These are phyloP conservation scores for Streptanthus diversifolius DNA, from an alignment of 345 rosid species.

Conservation along the genomic window DNA sequence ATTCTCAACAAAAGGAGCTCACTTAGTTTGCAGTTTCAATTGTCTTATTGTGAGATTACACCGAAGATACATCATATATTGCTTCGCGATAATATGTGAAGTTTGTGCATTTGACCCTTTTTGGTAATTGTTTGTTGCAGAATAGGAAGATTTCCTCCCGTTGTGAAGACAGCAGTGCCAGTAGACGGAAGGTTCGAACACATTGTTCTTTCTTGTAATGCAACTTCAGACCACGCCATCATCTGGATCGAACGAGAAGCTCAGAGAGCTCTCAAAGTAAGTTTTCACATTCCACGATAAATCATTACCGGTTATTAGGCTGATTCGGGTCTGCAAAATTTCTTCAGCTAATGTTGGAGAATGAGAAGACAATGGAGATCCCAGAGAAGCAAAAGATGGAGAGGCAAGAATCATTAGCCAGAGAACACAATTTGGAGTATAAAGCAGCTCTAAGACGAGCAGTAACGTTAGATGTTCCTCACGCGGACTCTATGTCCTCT, in stretches of 20 bases:
- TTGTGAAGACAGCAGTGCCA: slow-evolving; percentile 91
- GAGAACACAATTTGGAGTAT: slow-evolving; percentile 69
- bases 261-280: slow-evolving; percentile 68
- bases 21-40: neutral
- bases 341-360: slow-evolving; percentile 69
- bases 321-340: neutral
- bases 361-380: slow-evolving; percentile 57
- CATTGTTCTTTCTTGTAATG: slow-evolving; percentile 89
- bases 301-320: neutral
- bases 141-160: slow-evolving; percentile 80
- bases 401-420: slow-evolving; percentile 65
- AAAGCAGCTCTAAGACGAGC: slow-evolving; percentile 85
- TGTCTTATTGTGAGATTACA: neutral
- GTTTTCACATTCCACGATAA: neutral
- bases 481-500: slow-evolving; percentile 57
- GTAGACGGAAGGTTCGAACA: slow-evolving; percentile 97
- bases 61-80: neutral
- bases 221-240: slow-evolving; percentile 91
- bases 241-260: slow-evolving; percentile 92
- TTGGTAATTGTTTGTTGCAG: slow-evolving; percentile 39
- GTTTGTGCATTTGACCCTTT: neutral
- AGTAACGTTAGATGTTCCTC: slow-evolving; percentile 70
- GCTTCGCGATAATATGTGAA: neutral
- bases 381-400: slow-evolving; percentile 87
- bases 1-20: neutral